Evolutionary conservation across 345 rosid species (phyloP).

Genomic region (Brassica carinata): DNA sequence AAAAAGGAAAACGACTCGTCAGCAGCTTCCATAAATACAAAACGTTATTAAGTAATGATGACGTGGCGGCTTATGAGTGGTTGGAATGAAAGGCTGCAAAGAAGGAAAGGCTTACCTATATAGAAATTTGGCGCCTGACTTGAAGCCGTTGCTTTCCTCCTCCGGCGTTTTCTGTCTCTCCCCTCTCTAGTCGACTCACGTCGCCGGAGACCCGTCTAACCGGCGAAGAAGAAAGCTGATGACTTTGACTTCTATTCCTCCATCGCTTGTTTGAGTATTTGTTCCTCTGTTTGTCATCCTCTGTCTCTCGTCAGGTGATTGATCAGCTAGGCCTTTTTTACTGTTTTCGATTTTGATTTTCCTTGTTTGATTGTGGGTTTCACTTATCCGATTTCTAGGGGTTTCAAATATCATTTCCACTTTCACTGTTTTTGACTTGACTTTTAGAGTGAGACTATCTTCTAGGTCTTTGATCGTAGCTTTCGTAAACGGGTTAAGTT

Average conservation of each 20-base stretch:
- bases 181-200: slow-evolving; percentile 12
- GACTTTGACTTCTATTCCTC: not conserved
- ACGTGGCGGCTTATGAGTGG: slow-evolving; percentile 1
- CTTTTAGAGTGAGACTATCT: slow-evolving; percentile 23
- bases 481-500: not conserved
- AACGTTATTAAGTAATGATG: slow-evolving; percentile 7
- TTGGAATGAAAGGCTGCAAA: slow-evolving; percentile 21
- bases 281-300: slow-evolving; percentile 17
- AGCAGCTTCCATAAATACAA: slow-evolving; percentile 3
- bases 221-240: slow-evolving; percentile 4
- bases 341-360: slow-evolving; percentile 9
- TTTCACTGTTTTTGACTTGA: not conserved
- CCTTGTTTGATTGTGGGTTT: slow-evolving; percentile 16
- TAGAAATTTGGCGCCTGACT: slow-evolving; percentile 41
- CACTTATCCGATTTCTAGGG: slow-evolving; percentile 16
- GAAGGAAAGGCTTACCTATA: slow-evolving; percentile 25
- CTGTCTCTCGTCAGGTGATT: slow-evolving; percentile 32
- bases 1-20: slow-evolving; percentile 15
- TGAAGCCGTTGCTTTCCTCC: slow-evolving; percentile 40
- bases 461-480: slow-evolving; percentile 8
- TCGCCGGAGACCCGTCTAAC: slow-evolving; percentile 14
- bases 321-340: not conserved
- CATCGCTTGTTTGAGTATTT: slow-evolving; percentile 17
- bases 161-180: slow-evolving; percentile 14
- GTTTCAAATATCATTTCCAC: not conserved